phyloP scores from a whole-genome alignment of 371 early-diverging fungal species.

The Ecytonucleospora hepatopenaei region DNA sequence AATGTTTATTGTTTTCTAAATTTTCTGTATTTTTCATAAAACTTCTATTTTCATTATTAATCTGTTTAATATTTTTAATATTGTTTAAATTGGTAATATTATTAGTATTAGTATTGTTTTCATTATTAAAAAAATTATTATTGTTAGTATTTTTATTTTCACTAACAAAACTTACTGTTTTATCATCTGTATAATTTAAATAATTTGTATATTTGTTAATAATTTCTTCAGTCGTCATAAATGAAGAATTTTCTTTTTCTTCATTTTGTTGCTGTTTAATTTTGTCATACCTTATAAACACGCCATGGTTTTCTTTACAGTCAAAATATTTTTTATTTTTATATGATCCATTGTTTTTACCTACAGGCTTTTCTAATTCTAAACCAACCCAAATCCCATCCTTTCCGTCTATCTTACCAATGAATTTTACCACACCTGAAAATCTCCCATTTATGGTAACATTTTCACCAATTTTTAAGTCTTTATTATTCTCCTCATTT shows the following conservation, averaged over 20 bases:
- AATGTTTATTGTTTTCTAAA: no score
- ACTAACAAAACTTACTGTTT: background rate
- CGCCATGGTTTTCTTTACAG: constrained; percentile 29
- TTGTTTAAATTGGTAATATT: background rate
- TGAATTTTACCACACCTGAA: constrained; percentile 35
- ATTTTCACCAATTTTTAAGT: constrained; percentile 14
- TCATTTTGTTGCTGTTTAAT: background rate
- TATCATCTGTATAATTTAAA: background rate
- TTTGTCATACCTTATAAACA: constrained; percentile 37
- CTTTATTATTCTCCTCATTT: no score
- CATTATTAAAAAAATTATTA: background rate
- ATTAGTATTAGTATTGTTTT: background rate
- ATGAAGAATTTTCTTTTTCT: background rate
- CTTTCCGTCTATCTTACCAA: constrained; percentile 38
- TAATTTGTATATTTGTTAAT: background rate
- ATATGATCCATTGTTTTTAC: constrained; percentile 42
- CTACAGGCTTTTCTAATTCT: constrained; percentile 37
- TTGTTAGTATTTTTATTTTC: background rate
- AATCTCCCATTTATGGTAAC: constrained; percentile 16
- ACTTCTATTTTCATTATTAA: background rate
- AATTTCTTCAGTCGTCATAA: background rate
- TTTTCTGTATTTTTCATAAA: no score
- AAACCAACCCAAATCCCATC: constrained; percentile 46
- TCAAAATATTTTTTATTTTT: constrained; percentile 41
- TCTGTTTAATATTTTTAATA: background rate